phyloP scores from a whole-genome alignment of 208 protist genomes.

The Wallacemonas sp. region DNA sequence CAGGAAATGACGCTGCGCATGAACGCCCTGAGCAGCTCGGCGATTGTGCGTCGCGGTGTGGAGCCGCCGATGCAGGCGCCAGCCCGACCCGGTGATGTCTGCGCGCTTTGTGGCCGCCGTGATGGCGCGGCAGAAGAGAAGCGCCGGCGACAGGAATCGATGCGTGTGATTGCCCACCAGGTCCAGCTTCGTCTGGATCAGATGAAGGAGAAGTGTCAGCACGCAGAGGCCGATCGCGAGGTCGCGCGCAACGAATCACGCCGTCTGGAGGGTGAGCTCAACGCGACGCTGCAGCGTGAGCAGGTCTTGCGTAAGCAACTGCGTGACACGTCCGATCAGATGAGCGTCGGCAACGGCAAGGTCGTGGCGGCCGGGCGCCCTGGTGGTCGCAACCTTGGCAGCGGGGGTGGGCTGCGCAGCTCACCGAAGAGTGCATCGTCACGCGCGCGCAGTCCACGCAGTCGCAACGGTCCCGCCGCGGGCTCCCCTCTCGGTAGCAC shows the following conservation, averaged over 20 bases:
- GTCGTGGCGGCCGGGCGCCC: background rate
- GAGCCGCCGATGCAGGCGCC: conserved; percentile 70
- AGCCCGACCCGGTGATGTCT: conserved; percentile 61
- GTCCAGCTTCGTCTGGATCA: conserved; percentile 75
- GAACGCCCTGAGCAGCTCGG: conserved; percentile 53
- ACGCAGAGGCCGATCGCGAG: conserved; percentile 71
- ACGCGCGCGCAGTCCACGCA: too few relatives aligned
- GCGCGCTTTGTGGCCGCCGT: conserved; percentile 67
- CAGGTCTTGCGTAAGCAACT: conserved; percentile 26
- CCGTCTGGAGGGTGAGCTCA: conserved; percentile 44
- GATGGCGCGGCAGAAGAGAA: conserved; percentile 58
- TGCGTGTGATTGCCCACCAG: conserved; percentile 71
- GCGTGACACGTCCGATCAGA: conserved; percentile 13
- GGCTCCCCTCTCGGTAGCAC: background rate
- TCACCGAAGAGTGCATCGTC: too few relatives aligned
- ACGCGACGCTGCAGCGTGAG: conserved; percentile 34
- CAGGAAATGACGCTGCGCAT: conserved; percentile 74
- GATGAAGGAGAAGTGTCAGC: conserved; percentile 66
- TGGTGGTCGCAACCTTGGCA: background rate
- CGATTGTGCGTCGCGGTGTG: conserved; percentile 52
- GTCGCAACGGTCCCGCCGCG: too few relatives aligned
- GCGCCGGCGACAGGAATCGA: conserved; percentile 46
- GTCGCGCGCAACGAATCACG: conserved; percentile 47
- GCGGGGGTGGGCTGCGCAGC: background rate
- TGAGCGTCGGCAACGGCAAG: conserved; percentile 3